Evolutionary conservation across 768 basidiomycete genomes (phyloP).

Genomic region (Paxillus ammoniavirescens): DNA sequence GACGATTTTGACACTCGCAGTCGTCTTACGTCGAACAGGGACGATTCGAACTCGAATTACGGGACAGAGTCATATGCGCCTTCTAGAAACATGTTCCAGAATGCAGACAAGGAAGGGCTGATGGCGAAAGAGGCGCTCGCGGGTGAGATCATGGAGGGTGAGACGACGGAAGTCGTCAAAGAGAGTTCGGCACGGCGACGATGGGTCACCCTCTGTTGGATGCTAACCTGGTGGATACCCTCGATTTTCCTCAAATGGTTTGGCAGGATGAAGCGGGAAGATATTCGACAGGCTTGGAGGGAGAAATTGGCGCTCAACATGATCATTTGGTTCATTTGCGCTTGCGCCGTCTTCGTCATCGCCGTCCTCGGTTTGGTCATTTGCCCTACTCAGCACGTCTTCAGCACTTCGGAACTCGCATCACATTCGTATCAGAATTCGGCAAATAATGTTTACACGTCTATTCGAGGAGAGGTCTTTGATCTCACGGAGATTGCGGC

Average conservation of each 20-base stretch:
- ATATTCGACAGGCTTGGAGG: slow-evolving; percentile 94
- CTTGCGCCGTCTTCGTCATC: slow-evolving; percentile 89
- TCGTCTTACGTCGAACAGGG: slow-evolving; percentile 72
- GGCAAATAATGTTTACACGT: slow-evolving; percentile 75
- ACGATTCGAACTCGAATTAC: slow-evolving; percentile 77
- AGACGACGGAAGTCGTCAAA: slow-evolving; percentile 84
- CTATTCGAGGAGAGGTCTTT: slow-evolving; percentile 94
- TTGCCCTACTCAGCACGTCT: slow-evolving; percentile 94
- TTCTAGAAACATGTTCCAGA: slow-evolving; percentile 93
- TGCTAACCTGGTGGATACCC: slow-evolving; percentile 92
- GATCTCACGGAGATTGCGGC: slow-evolving; percentile 70
- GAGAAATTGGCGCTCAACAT: slow-evolving; percentile 95
- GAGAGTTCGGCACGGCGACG: slow-evolving; percentile 76
- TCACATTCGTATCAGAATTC: slow-evolving; percentile 60
- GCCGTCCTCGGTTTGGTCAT: slow-evolving; percentile 84
- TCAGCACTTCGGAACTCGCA: slow-evolving; percentile 71
- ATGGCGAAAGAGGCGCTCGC: slow-evolving; percentile 82
- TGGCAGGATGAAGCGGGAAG: slow-evolving; percentile 92
- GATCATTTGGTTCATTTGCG: slow-evolving; percentile 93
- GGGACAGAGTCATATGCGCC: slow-evolving; percentile 95
- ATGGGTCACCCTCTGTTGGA: slow-evolving; percentile 88
- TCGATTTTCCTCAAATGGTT: slow-evolving; percentile 61
- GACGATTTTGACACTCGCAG: slow-evolving; percentile 83
- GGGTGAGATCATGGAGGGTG: slow-evolving; percentile 83
- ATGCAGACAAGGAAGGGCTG: slow-evolving; percentile 68